Base-by-base conservation (phyloP, 2,329 filamentous ascomycete genomes). In the Trichoderma koningiopsis region DNA sequence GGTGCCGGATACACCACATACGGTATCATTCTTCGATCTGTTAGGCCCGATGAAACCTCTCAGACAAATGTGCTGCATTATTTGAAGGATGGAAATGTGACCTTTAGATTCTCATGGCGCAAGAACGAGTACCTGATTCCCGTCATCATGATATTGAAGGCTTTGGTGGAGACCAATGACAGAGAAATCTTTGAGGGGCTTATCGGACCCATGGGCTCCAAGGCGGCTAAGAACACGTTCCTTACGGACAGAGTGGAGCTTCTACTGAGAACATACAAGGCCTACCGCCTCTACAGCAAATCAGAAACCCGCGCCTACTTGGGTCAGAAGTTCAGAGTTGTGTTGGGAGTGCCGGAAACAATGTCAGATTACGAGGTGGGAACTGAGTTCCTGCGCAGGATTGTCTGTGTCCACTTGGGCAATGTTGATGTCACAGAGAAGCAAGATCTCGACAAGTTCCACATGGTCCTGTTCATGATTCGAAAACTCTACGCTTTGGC, bases 61-160 rank as follows among this genome's bases (percentile, higher is more conserved):
- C 95, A 98, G 81, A 98, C 95, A 47, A 99, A 98, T 76, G 94
- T 97, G 40, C 86, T 99, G 60, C 96, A 99, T 81, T 99, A 98
- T 80, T 87, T 99, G 68, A 93, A 87, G 75, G 96, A 99, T 78
- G 96, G 96, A 72, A 98, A 97, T 79, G 90, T 98, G 75, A 98
- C 93, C 0, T 97, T 99, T 81, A 88, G 96, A 68, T 99, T 99
- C 81, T 97, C 95, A 7, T 99, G 95, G 95, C 88, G 94, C 74
- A 99, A 99, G 82, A 93, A 94, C 74, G 96, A 99, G 80, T 99
- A 93, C 77, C 88, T 99, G n/a, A 88, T 99, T 2, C 96, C 96
- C 0, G 92, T 94, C 71, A 90, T 97, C 87, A 98, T 99, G 95
- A 89, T 99, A 40, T 82, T 99, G 72, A 99, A 98, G 83, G 95